These are phyloP conservation scores for Teratosphaeria gauchensis DNA, from an alignment of 2,329 filamentous ascomycete genomes.

Conservation along the genomic window DNA sequence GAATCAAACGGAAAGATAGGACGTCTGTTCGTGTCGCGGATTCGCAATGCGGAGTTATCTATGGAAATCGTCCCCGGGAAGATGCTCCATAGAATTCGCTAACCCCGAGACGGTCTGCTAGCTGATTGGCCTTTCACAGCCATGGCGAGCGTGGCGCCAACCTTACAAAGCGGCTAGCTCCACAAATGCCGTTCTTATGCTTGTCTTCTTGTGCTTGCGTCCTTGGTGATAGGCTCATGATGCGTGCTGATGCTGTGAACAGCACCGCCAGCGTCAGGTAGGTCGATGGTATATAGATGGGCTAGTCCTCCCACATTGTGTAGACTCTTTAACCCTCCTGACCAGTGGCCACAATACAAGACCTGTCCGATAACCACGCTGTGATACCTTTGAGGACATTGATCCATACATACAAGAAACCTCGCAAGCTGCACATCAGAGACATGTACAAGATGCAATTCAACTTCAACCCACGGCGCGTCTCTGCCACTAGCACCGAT, in stretches of 20 bases:
- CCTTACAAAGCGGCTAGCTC: not conserved
- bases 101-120: not conserved
- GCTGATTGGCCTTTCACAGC: not conserved
- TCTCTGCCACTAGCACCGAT: conserved; percentile 11
- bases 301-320: not conserved
- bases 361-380: not conserved
- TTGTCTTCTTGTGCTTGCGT: not conserved
- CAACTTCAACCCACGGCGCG: conserved; percentile 16
- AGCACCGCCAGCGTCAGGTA: not conserved
- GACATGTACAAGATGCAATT: conserved; percentile 9
- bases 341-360: not conserved
- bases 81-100: not conserved
- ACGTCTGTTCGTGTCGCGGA: not conserved
- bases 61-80: not conserved
- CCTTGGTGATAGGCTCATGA: not conserved
- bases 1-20: not conserved
- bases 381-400: not conserved
- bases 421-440: not conserved
- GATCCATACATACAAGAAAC: not conserved
- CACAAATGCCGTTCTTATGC: not conserved
- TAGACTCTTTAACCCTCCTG: not conserved
- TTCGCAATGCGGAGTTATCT: not conserved
- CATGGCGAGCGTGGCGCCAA: not conserved
- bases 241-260: not conserved
- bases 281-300: not conserved